Percentiles rank a stretch among this genome's conserved stretches.
These are phyloP conservation scores for Pseudopediastrum boryanum DNA, from an alignment of 139 green algal genomes.

Conservation along the genomic window DNA sequence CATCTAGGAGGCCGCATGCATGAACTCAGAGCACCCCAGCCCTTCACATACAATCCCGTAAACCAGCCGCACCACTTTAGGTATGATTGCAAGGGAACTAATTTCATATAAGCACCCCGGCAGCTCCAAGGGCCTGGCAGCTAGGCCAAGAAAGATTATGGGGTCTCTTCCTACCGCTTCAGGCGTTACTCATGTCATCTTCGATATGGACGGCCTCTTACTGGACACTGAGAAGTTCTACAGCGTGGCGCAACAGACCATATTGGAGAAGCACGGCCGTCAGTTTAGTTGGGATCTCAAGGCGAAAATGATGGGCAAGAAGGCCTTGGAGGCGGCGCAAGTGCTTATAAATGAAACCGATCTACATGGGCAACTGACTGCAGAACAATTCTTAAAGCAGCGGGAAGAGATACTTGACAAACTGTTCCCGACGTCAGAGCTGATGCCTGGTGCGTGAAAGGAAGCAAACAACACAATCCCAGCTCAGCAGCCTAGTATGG, in stretches of 20 bases:
- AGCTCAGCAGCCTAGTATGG: too few species aligned
- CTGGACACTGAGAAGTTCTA: constrained; percentile 87
- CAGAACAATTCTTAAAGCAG: constrained; percentile 63
- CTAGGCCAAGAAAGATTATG: too few species aligned
- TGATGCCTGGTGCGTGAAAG: constrained; percentile 83
- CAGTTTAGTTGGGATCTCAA: constrained; percentile 89
- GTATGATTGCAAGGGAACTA: too few species aligned
- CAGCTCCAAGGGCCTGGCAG: too few species aligned
- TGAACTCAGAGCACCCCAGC: too few species aligned
- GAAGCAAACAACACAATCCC: too few species aligned
- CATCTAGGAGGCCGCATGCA: too few species aligned
- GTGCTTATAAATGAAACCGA: constrained; percentile 55
- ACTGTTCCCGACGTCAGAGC: constrained; percentile 69
- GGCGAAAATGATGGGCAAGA: constrained; percentile 70
- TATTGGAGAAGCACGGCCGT: constrained; percentile 62
- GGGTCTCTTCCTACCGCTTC: too few species aligned
- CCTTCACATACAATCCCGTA: too few species aligned
- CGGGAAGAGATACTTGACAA: constrained; percentile 71
- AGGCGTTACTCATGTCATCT: too few species aligned
- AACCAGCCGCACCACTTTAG: too few species aligned
- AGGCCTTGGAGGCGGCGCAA: constrained; percentile 71
- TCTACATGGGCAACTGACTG: constrained; percentile 58
- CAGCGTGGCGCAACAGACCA: constrained; percentile 68
- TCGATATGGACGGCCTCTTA: constrained; percentile 73
- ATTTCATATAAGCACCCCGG: too few species aligned